Evolutionary conservation across 169 alveolate genomes (phyloP).

Genomic region (Plasmodium blacklocki): DNA sequence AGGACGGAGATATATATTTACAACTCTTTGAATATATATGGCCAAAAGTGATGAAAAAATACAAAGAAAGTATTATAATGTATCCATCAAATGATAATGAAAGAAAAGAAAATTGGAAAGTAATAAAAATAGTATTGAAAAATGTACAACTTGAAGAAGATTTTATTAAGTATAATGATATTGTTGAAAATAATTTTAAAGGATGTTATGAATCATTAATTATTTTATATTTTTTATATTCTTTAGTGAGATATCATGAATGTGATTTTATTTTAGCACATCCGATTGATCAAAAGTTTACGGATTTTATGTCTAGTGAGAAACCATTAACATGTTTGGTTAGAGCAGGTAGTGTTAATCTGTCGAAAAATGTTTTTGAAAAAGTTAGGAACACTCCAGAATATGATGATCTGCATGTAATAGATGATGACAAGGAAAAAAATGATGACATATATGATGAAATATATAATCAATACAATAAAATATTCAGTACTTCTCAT

Average conservation of each 20-base stretch:
- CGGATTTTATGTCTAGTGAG: slow-evolving; percentile 79
- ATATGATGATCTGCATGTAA: no score
- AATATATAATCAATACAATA: no score
- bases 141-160: slow-evolving; percentile 54
- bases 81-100: slow-evolving; percentile 14
- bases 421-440: no score
- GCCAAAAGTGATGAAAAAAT: slow-evolving; percentile 72
- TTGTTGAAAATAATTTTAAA: slow-evolving; percentile 26
- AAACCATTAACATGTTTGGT: slow-evolving; percentile 78
- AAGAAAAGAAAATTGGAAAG: slow-evolving; percentile 64
- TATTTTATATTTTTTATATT: slow-evolving; percentile 74
- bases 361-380: slow-evolving; percentile 40
- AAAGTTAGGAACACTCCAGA: not conserved
- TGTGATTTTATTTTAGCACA: slow-evolving; percentile 78
- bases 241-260: slow-evolving; percentile 76
- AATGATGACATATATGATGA: no score
- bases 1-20: slow-evolving; percentile 69
- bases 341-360: slow-evolving; percentile 74
- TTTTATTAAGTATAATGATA: slow-evolving; percentile 37
- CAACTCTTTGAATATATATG: slow-evolving; percentile 70
- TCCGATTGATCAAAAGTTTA: slow-evolving; percentile 48
- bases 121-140: slow-evolving; percentile 50
- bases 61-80: not conserved
- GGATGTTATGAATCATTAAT: slow-evolving; percentile 77
- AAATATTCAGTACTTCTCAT: no score